Conservation (phyloP, 176 grass and related monocot species). For the Bonia amplexicaulis region DNA sequence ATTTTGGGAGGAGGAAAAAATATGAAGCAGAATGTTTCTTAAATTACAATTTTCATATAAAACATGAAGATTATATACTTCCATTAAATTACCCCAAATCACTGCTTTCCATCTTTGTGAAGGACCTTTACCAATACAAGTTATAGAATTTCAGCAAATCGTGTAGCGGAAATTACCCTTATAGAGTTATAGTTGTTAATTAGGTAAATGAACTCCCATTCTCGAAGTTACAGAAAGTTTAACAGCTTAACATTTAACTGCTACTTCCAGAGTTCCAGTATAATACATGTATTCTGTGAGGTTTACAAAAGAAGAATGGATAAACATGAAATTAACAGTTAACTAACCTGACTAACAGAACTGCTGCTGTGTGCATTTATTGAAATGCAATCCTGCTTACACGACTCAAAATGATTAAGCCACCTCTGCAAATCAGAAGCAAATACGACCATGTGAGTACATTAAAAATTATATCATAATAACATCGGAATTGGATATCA, state of each 20-base stretch:
- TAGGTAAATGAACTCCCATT: not conserved
- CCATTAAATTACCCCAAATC: not conserved
- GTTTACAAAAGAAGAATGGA: not conserved
- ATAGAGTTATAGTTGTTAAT: too few relatives aligned
- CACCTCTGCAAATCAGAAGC: conserved; percentile 57
- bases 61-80: not conserved
- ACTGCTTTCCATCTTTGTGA: too few relatives aligned
- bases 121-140: too few relatives aligned
- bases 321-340: conserved; percentile 1
- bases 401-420: conserved; percentile 66
- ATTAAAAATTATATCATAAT: not conserved
- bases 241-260: not conserved
- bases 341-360: conserved; percentile 84
- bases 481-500: not conserved
- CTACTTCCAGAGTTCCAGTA: not conserved
- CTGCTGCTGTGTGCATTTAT: conserved; percentile 84
- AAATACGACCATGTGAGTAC: conserved; percentile 3
- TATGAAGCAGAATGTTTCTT: not conserved
- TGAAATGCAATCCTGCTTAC: conserved; percentile 78
- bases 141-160: too few relatives aligned
- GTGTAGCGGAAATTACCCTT: too few relatives aligned
- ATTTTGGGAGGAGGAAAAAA: not conserved
- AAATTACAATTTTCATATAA: not conserved
- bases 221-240: not conserved
- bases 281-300: not conserved